Evolutionary conservation across 495 filamentous ascomycete species (phyloP), one percentile per base, ranked within the genome.

Genomic region (Cenococcum geophilum): DNA sequence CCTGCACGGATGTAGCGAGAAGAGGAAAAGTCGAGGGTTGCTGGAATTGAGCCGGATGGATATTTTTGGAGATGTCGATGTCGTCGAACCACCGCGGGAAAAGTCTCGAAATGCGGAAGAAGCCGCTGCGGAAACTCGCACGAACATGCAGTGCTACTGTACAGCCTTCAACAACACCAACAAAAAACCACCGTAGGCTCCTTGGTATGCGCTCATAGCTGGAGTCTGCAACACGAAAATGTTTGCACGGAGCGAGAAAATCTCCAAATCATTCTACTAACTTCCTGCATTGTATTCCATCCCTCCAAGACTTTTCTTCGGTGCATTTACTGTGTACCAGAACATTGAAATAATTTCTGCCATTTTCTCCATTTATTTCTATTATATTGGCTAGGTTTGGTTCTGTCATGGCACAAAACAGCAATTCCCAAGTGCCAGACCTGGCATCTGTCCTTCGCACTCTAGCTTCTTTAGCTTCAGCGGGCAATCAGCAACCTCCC

Each of bases 381-480:
- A 4, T 45, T 45, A 4, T 1, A 45, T 14, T 45, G 4, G 40
- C 18, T 45, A 47, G 48, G 42, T 48, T 47, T 32, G 56, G 21
- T 23, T 57, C 18, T 25, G 23, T 12, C 42, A 78, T 78, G 74
- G 68, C 70, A 14, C 71, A 70, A 8, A 60, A 71, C 57, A 22
- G 68, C 20, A 75, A 76, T 35, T 20, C 49, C 14, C 49, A 22
- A 57, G 35, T 75, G 16, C 71, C 78, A 20, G 76, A 83, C 63
- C 70, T 85, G 25, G 77, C 78, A 27, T 75, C 81, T 1, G 75
- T 86, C 55, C 76, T 86, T 12, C 73, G 70, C 53, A 83, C 81
- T 0, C 73, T 84, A 10, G 73, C 77, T 25, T 62, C 74, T 45
- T 69, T 77, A 55, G 73, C 77, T 14, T 76, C 73, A 47, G 58